phyloP scores from a whole-genome alignment of 768 basidiomycete genomes.

The Podaxis sp. region DNA sequence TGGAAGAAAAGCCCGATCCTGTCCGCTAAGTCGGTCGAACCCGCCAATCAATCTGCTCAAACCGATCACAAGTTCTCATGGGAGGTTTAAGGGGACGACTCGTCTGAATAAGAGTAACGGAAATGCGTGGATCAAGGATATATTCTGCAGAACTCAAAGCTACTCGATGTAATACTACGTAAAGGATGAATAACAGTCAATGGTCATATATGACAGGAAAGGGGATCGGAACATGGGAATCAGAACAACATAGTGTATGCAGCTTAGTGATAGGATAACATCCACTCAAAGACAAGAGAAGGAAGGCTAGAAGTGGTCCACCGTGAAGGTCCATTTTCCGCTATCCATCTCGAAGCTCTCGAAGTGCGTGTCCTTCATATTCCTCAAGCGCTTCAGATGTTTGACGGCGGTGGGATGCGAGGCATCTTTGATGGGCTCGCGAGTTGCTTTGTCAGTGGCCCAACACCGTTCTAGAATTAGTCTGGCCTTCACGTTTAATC shows the following conservation, averaged over 20 bases:
- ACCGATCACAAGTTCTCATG: too few species aligned
- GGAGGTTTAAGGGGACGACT: background rate
- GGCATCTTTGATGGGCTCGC: conserved; percentile 85
- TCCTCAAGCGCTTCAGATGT: conserved; percentile 77
- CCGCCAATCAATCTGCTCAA: too few species aligned
- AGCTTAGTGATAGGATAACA: conserved; percentile 10
- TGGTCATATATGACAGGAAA: background rate
- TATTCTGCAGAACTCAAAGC: background rate
- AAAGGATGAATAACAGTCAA: conserved; percentile 8
- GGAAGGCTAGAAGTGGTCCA: conserved; percentile 81
- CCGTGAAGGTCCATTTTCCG: conserved; percentile 92
- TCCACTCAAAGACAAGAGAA: background rate
- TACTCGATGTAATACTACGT: conserved; percentile 8
- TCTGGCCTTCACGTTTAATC: conserved; percentile 84
- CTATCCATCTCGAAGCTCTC: conserved; percentile 74
- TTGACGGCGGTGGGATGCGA: conserved; percentile 66
- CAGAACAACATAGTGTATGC: conserved; percentile 6
- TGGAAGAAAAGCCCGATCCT: background rate
- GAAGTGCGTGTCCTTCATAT: conserved; percentile 84
- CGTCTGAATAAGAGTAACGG: background rate
- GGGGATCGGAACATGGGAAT: conserved; percentile 7
- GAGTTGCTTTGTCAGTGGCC: conserved; percentile 87
- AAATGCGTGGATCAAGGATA: background rate
- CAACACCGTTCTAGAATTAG: conserved; percentile 81
- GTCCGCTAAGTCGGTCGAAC: too few species aligned